Evolutionary conservation across 768 basidiomycete species (phyloP).

Genomic region (Lentinula sp.): DNA sequence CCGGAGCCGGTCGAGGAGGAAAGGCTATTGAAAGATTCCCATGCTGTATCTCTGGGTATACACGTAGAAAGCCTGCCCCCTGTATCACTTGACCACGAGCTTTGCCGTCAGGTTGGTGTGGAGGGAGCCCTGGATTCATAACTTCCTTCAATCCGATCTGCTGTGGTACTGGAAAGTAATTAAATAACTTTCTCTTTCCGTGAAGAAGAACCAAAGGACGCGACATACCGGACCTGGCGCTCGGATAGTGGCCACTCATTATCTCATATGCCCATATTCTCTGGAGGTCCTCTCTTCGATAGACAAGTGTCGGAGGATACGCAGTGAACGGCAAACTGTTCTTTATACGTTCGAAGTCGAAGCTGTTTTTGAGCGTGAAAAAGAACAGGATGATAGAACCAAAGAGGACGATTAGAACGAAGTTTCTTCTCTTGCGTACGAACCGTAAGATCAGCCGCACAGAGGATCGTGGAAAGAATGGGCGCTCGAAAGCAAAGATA

Average conservation of each 20-base stretch:
- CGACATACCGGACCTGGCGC: constrained; percentile 63
- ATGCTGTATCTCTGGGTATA: constrained; percentile 68
- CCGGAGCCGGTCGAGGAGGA: constrained; percentile 81
- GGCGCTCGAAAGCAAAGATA: constrained; percentile 35
- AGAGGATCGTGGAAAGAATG: constrained; percentile 51
- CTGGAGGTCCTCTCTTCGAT: constrained; percentile 71
- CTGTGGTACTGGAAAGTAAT: constrained; percentile 54
- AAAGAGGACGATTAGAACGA: constrained; percentile 30
- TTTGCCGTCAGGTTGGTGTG: constrained; percentile 25
- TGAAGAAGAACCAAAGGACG: background rate
- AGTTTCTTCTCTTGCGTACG: constrained; percentile 38
- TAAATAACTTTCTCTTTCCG: background rate
- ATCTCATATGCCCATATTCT: constrained; percentile 97
- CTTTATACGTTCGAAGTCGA: constrained; percentile 62
- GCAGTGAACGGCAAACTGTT: constrained; percentile 41
- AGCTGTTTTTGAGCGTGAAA: constrained; percentile 41
- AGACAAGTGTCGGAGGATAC: constrained; percentile 70
- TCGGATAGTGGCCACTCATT: constrained; percentile 90
- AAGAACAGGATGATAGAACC: constrained; percentile 49
- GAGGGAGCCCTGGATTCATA: constrained; percentile 73
- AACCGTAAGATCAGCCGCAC: constrained; percentile 50
- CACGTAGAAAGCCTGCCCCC: constrained; percentile 73
- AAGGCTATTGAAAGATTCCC: constrained; percentile 64
- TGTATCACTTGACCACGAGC: constrained; percentile 27
- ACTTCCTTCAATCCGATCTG: constrained; percentile 49